Percentiles rank a stretch among this genome's conserved stretches.
Evolutionary conservation across 495 filamentous ascomycete species (phyloP).

Genomic region (Podospora conica): DNA sequence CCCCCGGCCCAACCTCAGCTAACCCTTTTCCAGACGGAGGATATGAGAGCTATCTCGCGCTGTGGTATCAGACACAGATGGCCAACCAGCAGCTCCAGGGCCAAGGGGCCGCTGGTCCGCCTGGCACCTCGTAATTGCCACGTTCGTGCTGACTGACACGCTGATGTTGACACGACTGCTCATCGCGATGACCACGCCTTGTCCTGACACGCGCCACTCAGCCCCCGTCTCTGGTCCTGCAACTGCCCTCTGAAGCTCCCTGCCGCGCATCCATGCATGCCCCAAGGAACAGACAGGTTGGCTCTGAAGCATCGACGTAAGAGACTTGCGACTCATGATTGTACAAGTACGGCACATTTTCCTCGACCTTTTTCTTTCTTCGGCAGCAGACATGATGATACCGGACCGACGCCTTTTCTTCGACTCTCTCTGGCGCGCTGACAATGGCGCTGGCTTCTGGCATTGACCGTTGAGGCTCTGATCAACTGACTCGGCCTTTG

Average conservation of each 20-base stretch:
- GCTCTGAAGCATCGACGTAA: constrained; percentile 1
- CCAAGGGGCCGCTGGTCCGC: constrained; percentile 23
- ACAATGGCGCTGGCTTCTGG: not conserved
- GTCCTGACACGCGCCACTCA: not conserved
- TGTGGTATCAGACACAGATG: constrained; percentile 30
- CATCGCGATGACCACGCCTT: not conserved
- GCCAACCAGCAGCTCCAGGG: constrained; percentile 25
- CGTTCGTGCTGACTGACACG: constrained; percentile 10
- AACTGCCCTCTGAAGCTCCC: constrained; percentile 6
- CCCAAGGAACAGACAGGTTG: not conserved
- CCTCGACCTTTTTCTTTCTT: not conserved
- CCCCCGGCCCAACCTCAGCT: constrained; percentile 1
- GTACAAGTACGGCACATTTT: constrained; percentile 8
- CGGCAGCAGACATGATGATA: constrained; percentile 7
- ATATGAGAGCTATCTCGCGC: constrained; percentile 29
- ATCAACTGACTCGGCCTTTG: constrained; percentile 3
- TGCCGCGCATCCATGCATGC: constrained; percentile 6
- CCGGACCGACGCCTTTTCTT: too few species aligned
- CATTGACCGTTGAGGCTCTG: constrained; percentile 7
- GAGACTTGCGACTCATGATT: constrained; percentile 7
- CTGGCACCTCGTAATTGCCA: constrained; percentile 25
- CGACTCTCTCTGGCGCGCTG: not conserved
- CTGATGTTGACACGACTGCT: not conserved
- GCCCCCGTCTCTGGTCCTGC: constrained; percentile 4
- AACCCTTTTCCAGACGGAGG: constrained; percentile 23